Percentiles rank a stretch among this genome's conserved stretches.
Conservation (phyloP, 2,329 filamentous ascomycete genomes). For the Pseudocercospora crystallina region DNA sequence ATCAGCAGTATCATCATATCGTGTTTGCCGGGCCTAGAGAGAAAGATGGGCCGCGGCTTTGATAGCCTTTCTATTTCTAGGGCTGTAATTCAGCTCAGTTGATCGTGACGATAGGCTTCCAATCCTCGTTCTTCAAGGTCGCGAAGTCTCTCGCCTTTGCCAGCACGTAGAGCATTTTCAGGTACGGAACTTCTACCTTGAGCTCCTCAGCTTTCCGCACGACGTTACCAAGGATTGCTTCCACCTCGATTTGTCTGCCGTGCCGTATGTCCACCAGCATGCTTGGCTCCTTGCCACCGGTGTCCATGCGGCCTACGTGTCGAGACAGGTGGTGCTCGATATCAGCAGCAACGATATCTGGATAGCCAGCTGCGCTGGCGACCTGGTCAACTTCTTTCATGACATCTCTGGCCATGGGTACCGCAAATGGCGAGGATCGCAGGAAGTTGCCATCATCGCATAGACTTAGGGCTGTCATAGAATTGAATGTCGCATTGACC, state of each 20-base stretch:
- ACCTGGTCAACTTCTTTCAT: constrained; percentile 49
- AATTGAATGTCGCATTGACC: constrained; percentile 61
- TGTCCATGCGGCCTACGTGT: constrained; percentile 40
- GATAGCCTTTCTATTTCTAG: background rate
- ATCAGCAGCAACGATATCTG: constrained; percentile 36
- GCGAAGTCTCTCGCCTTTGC: constrained; percentile 36
- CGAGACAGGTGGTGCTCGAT: constrained; percentile 43
- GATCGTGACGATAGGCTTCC: constrained; percentile 20
- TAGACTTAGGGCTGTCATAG: constrained; percentile 57
- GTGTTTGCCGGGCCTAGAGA: constrained; percentile 1
- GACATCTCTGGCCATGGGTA: constrained; percentile 40
- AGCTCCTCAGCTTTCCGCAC: constrained; percentile 43
- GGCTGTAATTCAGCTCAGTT: background rate
- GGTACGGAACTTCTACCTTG: constrained; percentile 39
- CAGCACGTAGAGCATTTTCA: constrained; percentile 46
- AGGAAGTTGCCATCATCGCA: constrained; percentile 56
- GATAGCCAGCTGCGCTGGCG: constrained; percentile 43
- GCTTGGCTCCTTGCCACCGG: constrained; percentile 47
- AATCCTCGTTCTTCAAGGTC: constrained; percentile 14
- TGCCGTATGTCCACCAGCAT: constrained; percentile 51
- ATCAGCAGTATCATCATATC: constrained; percentile 1
- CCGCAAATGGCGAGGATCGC: constrained; percentile 40
- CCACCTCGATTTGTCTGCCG: constrained; percentile 49
- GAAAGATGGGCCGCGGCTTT: background rate
- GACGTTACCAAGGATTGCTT: constrained; percentile 50